Base-by-base conservation (phyloP, 1,284 basidiomycete species). In the Takashimella tepidaria region DNA sequence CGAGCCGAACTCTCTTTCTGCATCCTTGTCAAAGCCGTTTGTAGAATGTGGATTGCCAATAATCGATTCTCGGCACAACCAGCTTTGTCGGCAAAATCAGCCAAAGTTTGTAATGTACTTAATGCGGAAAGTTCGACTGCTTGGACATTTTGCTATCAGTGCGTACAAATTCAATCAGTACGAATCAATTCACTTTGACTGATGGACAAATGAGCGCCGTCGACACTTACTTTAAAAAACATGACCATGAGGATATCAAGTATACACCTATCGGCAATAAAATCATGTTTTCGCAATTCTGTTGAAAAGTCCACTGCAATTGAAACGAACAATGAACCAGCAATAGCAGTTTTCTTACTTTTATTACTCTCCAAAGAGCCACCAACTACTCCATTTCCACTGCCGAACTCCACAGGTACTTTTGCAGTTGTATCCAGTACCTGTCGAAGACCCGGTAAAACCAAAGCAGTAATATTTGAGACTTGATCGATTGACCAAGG, bases 241-340 rank as follows among this genome's bases (percentile, higher is more conserved):
- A 64, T 63, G 2, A 67, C 60, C 43, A 68, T 56, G 5, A 70
- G 42, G 21, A 68, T 63, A 48, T 74, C 72, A 21, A 74, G 56
- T 21, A 72, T 41, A 26, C 51, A 51, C 21, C 66, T 61, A 53
- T 72, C 66, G 1, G 57, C 54, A 4, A 62, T 24, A 37, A 58
- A 60, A 26, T 68, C 63, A 47, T 60, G 50, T 20, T 57, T 55
- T 1, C 25, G 31, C 23, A 74, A 48, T 19, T 65, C 63, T 1
- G 50, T 42, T 3, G 57, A 65, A n/a, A 70, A 59, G 41, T 68
- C 60, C 42, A 72, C 63, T 0, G 67, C 58, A 10, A 67, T 53
- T 0, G 67, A 56, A 3, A 72, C 67, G 53, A 73, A 70, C 2
- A 69, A 46, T 3, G 63, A 54, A 6, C 72, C 72, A 8, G 71